Base-by-base conservation (phyloP, 768 basidiomycete species). In the Tylopilus sp. region DNA sequence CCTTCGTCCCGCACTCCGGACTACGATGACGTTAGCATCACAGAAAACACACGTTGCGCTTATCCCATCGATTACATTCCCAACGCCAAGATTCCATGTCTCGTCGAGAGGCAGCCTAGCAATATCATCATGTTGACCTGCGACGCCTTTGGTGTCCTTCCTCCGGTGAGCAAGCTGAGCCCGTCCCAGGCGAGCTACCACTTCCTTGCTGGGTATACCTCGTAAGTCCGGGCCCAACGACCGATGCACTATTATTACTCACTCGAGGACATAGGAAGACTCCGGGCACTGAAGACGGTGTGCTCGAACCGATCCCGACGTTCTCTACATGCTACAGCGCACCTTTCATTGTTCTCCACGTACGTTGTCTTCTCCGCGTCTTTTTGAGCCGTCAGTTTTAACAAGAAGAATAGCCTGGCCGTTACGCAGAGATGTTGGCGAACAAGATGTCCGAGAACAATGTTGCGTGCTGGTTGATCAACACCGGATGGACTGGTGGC, bases 241-340 rank as follows among this genome's bases (percentile, higher is more conserved):
- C 7, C 2, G 21, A 38, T 3, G 22, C 22, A 11, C 41, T 10
- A 51, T 42, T 13, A n/a, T 43, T 6, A 33, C 31, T 56, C 46
- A 62, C 62, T 64, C 48, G 69, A 4, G 25, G 41, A 31, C 48
- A 43, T 43, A 87, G 86, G 59, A 98, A 98, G 81, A 98, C 95
- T 2, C 95, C 95, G n/a, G 95, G 95, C 49, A 98, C 95, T 4
- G 95, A 98, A 68, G 95, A 98, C 64, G 95, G 95, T 67, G 90
- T 99, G 25, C 79, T 97, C 40, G 97, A 99, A 70, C 97, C 97
- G 52, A 95, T 95, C 57, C 97, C 97, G 21, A 98, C 97, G 38
- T 99, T 99, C 82, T 97, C 94, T 18, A 98, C 95, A 28, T 98
- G 97, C 73, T 99, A 98, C 81, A 90, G 88, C 60, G 93, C 95